Evolutionary conservation across 352 stramenopile genomes (phyloP), one percentile per base, ranked within the genome.

Genomic region (Phytophthora multivora): DNA sequence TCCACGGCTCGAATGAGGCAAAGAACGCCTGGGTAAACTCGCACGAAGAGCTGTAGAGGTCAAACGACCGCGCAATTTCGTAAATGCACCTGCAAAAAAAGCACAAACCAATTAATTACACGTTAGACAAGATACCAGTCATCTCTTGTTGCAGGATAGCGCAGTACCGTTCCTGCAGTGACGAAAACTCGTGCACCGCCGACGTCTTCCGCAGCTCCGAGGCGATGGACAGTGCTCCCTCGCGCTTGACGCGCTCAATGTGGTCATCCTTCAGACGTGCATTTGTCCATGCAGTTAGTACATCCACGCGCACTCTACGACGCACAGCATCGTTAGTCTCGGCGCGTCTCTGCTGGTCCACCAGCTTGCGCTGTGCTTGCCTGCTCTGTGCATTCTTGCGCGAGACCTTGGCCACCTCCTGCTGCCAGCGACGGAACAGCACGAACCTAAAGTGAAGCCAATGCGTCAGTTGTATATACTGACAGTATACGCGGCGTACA

Each of bases 41-140:
- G 46, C 83, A 91, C 16, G 68, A 71, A 5, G 78, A 69, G 12
- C 60, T 73, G 66, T 90, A 91, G 33, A 88, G 67, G 46, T 93
- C 83, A 41, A 93, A 91, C n/a, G 79, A 83, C 31, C 75, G 75
- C 23, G 81, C 83, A 39, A 93, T 88, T 50, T 93, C 81, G 33
- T 83, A 78, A 12, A 93, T 75, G 40, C 83, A 93, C 5, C 83
- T 92, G 54, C 3, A 10, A 52, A 15, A n/a, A 40, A 8, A 13
- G 13, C 28, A 33, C 28, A 11, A 33, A 43, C 33, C 16, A 31
- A 48, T 4, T 23, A 2, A 4, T 23, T 23, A 23, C 21, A 0
- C 25, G 21, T 47, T 41, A 45, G 36, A 10, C 15, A 46, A 15
- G 16, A 16, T 39, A 0, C 4, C 21, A 50, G 2, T 13, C 28